A percentile compares a stretch with the other conserved stretches of the same genome.
These are phyloP conservation scores for Plantago major DNA, from an alignment of 257 asterid genomes.

Conservation along the genomic window DNA sequence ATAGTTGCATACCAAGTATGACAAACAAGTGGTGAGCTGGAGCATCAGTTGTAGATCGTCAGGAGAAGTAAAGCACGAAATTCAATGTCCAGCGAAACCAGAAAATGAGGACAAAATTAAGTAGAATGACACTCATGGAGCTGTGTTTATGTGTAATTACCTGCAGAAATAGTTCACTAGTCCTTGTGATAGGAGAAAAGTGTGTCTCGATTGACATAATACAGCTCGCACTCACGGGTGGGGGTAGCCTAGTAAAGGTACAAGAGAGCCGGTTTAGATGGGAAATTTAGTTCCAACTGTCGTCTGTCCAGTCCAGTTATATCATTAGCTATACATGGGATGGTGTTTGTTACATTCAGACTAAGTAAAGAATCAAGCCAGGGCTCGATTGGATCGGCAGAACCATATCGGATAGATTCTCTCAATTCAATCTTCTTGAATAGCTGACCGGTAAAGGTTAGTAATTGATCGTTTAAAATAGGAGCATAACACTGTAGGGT, in stretches of 20 bases:
- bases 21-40: too few relatives aligned
- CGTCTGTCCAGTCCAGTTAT: slow-evolving; percentile 14
- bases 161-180: neutral
- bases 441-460: slow-evolving; percentile 30
- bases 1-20: too few relatives aligned
- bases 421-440: slow-evolving; percentile 79
- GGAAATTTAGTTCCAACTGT: slow-evolving; percentile 9
- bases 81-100: too few relatives aligned
- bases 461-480: neutral
- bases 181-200: slow-evolving; percentile 73
- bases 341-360: slow-evolving; percentile 60
- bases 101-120: too few relatives aligned
- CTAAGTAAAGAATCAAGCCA: slow-evolving; percentile 35
- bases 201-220: slow-evolving; percentile 89
- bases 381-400: slow-evolving; percentile 85
- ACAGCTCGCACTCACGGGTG: slow-evolving; percentile 78
- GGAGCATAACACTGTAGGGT: too few relatives aligned
- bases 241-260: slow-evolving; percentile 54
- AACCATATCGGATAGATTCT: slow-evolving; percentile 94
- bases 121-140: too few relatives aligned
- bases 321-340: slow-evolving; percentile 72
- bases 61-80: too few relatives aligned
- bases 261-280: slow-evolving; percentile 16
- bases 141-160: too few relatives aligned
- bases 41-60: too few relatives aligned